These are phyloP conservation scores for Lithospermum erythrorhizon DNA, from an alignment of 257 asterid species.

Conservation along the genomic window DNA sequence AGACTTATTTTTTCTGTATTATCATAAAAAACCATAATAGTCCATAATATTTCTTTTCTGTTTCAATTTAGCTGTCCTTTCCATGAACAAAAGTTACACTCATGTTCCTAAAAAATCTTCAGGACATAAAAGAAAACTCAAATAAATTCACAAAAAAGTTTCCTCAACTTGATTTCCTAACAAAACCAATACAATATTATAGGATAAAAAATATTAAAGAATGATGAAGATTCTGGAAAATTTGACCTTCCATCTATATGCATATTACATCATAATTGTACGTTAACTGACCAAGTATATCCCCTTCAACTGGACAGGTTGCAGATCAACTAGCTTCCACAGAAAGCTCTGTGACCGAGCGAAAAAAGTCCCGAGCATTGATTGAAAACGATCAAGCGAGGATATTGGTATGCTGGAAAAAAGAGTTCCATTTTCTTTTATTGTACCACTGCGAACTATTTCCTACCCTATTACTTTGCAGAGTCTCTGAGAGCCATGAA, in stretches of 20 bases:
- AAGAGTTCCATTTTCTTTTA: background rate
- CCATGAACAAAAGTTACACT: background rate
- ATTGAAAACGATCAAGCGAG: background rate
- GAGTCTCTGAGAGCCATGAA: background rate
- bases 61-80: no score
- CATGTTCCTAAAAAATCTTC: no score
- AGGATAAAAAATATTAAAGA: background rate
- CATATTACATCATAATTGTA: background rate
- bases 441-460: background rate
- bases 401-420: background rate
- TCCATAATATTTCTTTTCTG: no score
- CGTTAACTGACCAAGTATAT: no score
- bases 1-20: no score
- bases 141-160: background rate
- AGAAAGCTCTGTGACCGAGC: background rate
- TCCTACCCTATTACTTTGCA: background rate
- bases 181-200: background rate
- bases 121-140: background rate
- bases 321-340: background rate
- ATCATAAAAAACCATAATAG: no score
- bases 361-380: background rate
- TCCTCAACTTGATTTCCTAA: background rate
- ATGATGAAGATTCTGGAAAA: background rate
- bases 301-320: background rate
- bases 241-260: background rate